These are phyloP conservation scores for Cryptococcus depauperatus DNA, from an alignment of 1,284 basidiomycete species.

Conservation along the genomic window DNA sequence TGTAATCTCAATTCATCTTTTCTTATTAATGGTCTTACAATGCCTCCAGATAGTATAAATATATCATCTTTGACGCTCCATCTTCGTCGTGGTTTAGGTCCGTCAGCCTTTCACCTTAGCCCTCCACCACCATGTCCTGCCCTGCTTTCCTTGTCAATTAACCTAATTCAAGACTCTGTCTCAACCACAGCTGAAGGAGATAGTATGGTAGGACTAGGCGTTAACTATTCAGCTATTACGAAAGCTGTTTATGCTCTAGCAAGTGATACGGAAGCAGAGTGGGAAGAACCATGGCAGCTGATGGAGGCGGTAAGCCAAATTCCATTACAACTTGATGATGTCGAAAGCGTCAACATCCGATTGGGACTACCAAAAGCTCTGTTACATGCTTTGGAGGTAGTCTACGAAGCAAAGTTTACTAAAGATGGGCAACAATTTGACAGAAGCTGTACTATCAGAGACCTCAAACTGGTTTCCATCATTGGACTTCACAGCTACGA, in stretches of 20 bases:
- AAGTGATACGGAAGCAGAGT: conserved; percentile 9
- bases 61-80: conserved; percentile 36
- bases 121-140: conserved; percentile 34
- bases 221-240: conserved; percentile 43
- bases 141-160: conserved; percentile 27
- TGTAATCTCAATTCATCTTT: not conserved
- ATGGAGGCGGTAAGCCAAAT: conserved; percentile 18
- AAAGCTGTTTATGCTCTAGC: conserved; percentile 33
- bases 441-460: conserved; percentile 41
- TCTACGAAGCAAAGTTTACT: conserved; percentile 13
- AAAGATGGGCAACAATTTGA: conserved; percentile 1
- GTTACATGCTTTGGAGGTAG: conserved; percentile 24
- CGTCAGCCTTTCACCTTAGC: conserved; percentile 39
- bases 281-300: conserved; percentile 19
- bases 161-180: conserved; percentile 27
- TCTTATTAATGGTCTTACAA: not conserved
- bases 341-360: conserved; percentile 17
- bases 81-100: conserved; percentile 37
- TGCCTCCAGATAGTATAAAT: conserved; percentile 28
- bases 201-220: conserved; percentile 35
- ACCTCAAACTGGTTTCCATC: conserved; percentile 55
- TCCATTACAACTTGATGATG: conserved; percentile 19
- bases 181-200: conserved; percentile 30
- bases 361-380: conserved; percentile 30
- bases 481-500: conserved; percentile 69